Base-by-base conservation (phyloP, 2,329 filamentous ascomycete genomes). In the Phoma herbarum region DNA sequence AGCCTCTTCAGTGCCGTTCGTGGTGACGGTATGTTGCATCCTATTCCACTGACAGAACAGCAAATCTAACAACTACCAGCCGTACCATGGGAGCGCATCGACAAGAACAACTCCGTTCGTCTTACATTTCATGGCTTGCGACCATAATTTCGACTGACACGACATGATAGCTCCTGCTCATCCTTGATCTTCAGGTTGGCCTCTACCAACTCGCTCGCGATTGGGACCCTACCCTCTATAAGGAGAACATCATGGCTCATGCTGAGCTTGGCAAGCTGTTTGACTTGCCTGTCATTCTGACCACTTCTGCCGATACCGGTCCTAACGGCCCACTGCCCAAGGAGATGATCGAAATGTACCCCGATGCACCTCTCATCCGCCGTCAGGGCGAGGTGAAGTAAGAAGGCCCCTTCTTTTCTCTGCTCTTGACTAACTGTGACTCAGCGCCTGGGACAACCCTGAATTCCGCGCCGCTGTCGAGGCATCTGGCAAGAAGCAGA, bases 271-370 rank as follows among this genome's bases (percentile, higher is more conserved):
- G 85, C 55, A 84, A 87, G 52, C 77, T 87, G 53, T 93, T 92
- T 69, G 77, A 88, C 68, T 73, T 91, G 3, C 90, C 90, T 5
- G 85, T 89, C 6, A 81, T 93, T 58, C 75, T 93, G 79, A 90
- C 88, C 10, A 90, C 87, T 5, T 92, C 89, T 7, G 87, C 88
- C 4, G 83, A 92, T 67, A 78, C 75, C 41, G 89, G 90, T 4
- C 89, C 90, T 47, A 93, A 92, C 72, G 90, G 90, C 1, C 86
- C 84, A 1, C 78, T 92, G 1, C 87, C 89, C 10, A 86, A 88
- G 67, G 90, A 91, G 68, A 89, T 93, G 61, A 73, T 85, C 5
- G 82, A 87, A 12, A 84, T 88, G 84, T 88, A 90, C 70, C 90
- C 90, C 25, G 77, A 85, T 44, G 85, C 87, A 0, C 85, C 90